Evolutionary conservation across 495 filamentous ascomycete genomes (phyloP).

Genomic region (Lichenothelia convexa): DNA sequence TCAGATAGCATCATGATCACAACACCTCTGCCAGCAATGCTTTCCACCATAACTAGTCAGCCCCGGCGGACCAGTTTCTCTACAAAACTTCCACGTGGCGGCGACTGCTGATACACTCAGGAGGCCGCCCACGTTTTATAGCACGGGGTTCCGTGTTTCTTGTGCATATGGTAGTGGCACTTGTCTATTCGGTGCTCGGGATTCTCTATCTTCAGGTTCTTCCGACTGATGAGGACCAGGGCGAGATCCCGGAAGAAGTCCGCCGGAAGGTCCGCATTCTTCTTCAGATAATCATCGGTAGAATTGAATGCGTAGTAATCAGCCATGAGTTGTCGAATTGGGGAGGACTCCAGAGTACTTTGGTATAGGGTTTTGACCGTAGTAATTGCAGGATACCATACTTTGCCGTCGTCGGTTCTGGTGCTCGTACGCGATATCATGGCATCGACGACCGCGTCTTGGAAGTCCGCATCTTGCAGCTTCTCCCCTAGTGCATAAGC

Average conservation of each 20-base stretch:
- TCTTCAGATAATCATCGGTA: background rate
- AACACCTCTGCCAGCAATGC: too few relatives aligned
- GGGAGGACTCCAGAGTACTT: background rate
- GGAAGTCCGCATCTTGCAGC: background rate
- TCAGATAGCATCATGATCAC: background rate
- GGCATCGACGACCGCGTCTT: background rate
- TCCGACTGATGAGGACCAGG: background rate
- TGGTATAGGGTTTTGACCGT: background rate
- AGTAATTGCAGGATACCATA: background rate
- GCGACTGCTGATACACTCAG: too few relatives aligned
- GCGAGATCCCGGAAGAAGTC: background rate
- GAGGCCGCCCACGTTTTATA: too few relatives aligned
- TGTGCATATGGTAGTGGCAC: background rate
- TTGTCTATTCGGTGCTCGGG: too few relatives aligned
- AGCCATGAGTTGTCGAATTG: background rate
- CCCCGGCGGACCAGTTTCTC: too few relatives aligned
- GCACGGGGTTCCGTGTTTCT: background rate
- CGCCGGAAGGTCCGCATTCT: too few relatives aligned
- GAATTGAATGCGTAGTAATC: background rate
- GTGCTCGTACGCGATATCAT: background rate
- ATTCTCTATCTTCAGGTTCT: background rate
- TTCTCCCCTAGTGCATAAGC: background rate
- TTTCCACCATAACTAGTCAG: too few relatives aligned
- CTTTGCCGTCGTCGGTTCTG: background rate
- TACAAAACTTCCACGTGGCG: too few relatives aligned